Evolutionary conservation across 148 eudicot species (phyloP), one percentile per base, ranked within the genome.

Genomic region (Chenopodium berlandieri): DNA sequence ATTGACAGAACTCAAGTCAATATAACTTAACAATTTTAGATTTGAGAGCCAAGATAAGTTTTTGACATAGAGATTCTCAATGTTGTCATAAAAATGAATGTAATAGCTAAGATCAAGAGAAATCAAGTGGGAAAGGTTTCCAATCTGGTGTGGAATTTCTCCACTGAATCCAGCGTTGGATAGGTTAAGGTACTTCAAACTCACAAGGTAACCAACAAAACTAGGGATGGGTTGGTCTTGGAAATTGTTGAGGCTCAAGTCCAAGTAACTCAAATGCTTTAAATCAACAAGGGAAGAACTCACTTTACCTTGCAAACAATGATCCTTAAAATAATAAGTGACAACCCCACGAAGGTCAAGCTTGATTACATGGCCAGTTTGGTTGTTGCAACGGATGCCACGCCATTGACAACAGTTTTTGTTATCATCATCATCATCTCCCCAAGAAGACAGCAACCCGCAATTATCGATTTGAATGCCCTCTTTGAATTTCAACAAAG

Each of bases 261-360:
- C 79, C 48, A 77, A 77, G 71, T 40, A 64, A 22, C 22, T 4
- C 66, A 77, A 67, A 62, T 77, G 79, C 78, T 76, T 76, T 17
- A 76, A 44, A 37, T 76, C 68, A 60, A 37, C 50, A 20, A 76
- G 48, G 27, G 78, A 76, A 17, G 78, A 25, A 37, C 68, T 60
- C 3, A 76, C 1, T 9, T 30, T 37, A 37, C 40, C 40, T 37
- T 37, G 40, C 40, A 37, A 37, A 37, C 40, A 37, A 5, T 37
- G 40, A 4, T 37, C 40, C 40, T 4, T 5, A 4, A 37, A 4
- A 37, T 37, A 37, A 37, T 4, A 37, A 5, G 40, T 37, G 6
- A 4, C 40, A 37, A 37, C 40, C 40, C 40, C 40, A 37, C 7
- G 40, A 37, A 37, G 40, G 40, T 37, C 40, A 5, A 37, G 40